Evolutionary conservation across 2,329 filamentous ascomycete genomes (phyloP).

Genomic region (Aspergillus niger): DNA sequence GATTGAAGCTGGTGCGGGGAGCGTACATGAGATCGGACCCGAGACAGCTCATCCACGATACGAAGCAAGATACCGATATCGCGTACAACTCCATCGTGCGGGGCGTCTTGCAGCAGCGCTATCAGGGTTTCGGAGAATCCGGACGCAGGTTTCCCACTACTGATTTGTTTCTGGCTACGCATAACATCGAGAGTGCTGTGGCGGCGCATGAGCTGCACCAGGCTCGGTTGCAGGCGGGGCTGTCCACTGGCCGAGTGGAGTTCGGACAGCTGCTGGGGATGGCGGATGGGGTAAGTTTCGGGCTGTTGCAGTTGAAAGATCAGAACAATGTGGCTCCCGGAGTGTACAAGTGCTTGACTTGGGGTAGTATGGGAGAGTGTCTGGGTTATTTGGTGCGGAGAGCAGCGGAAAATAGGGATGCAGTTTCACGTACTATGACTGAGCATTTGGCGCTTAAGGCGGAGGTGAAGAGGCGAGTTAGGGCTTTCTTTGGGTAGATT

Average conservation of each 20-base stretch:
- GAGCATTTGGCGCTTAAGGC: conserved; percentile 35
- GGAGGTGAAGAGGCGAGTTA: conserved; percentile 19
- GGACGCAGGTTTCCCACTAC: conserved; percentile 55
- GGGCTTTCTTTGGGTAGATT: conserved; percentile 23
- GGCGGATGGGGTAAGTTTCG: conserved; percentile 62
- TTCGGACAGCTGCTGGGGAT: conserved; percentile 63
- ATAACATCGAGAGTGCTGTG: conserved; percentile 73
- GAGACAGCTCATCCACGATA: conserved; percentile 69
- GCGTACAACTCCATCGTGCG: conserved; percentile 73
- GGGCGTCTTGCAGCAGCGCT: conserved; percentile 61
- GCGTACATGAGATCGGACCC: conserved; percentile 73
- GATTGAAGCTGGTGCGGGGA: conserved; percentile 74
- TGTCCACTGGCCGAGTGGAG: conserved; percentile 51
- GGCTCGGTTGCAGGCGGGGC: conserved; percentile 42
- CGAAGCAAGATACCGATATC: conserved; percentile 68
- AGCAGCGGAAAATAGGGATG: conserved; percentile 63
- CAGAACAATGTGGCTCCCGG: conserved; percentile 36
- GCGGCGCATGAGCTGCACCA: conserved; percentile 54
- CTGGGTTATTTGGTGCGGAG: conserved; percentile 69
- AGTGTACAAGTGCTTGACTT: conserved; percentile 59
- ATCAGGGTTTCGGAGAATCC: conserved; percentile 26
- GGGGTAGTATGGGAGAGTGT: conserved; percentile 68
- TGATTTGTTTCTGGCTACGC: conserved; percentile 74
- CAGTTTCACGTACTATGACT: conserved; percentile 55
- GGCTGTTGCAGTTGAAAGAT: conserved; percentile 50